Evolutionary conservation across 768 basidiomycete species (phyloP).

Genomic region (Leccinum longicurvipes): DNA sequence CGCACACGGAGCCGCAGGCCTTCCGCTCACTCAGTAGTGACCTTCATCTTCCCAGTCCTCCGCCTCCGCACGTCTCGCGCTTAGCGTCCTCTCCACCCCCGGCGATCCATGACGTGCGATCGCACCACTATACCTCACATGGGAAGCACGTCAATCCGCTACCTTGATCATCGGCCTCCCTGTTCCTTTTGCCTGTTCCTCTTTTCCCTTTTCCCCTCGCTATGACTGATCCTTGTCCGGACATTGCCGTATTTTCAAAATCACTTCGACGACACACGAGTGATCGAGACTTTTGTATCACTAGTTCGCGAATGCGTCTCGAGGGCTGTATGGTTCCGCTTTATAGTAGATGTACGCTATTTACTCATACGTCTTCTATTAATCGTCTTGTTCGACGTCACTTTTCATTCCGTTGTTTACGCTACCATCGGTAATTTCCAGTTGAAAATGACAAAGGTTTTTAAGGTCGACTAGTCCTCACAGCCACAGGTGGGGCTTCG

Average conservation of each 20-base stretch:
- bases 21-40: conserved; percentile 47
- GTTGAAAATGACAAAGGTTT: conserved; percentile 24
- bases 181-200: conserved; percentile 15
- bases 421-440: conserved; percentile 24
- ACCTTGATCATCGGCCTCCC: conserved; percentile 36
- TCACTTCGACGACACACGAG: conserved; percentile 21
- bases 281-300: conserved; percentile 32
- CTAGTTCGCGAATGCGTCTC: conserved; percentile 26
- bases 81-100: conserved; percentile 43
- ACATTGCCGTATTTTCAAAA: conserved; percentile 29
- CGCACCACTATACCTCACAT: conserved; percentile 37
- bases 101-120: conserved; percentile 35
- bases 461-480: conserved; percentile 29
- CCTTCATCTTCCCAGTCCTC: conserved; percentile 47
- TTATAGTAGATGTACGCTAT: conserved; percentile 35
- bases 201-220: conserved; percentile 9
- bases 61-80: conserved; percentile 40
- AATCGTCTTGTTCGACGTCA: conserved; percentile 23
- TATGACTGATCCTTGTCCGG: conserved; percentile 24
- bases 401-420: conserved; percentile 19
- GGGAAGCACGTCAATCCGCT: conserved; percentile 48
- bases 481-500: conserved; percentile 27
- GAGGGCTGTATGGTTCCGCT: conserved; percentile 21
- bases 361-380: conserved; percentile 32
- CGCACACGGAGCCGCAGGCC: conserved; percentile 55